Evolutionary conservation across 1,284 basidiomycete species (phyloP).

Genomic region (Microbotryomycetes sp.): DNA sequence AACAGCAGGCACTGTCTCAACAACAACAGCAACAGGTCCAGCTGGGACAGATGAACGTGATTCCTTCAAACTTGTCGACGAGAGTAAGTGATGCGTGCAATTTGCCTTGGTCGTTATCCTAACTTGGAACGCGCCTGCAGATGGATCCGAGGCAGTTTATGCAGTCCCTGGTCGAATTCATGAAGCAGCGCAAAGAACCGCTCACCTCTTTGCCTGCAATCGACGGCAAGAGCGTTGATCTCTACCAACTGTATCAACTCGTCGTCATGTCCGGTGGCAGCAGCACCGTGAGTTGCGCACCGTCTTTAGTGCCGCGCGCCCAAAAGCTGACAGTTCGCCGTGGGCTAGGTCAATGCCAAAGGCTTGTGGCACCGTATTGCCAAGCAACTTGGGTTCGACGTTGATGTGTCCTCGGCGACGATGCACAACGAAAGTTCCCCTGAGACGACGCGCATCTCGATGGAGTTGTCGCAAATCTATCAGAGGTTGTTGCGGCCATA

Average conservation of each 20-base stretch:
- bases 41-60: slow-evolving; percentile 8
- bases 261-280: slow-evolving; percentile 29
- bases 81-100: slow-evolving; percentile 5
- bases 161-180: slow-evolving; percentile 33
- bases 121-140: slow-evolving; percentile 9
- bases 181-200: slow-evolving; percentile 33
- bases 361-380: slow-evolving; percentile 30
- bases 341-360: slow-evolving; percentile 22
- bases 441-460: slow-evolving; percentile 23
- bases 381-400: slow-evolving; percentile 24
- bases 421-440: neutral
- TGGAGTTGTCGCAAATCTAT: slow-evolving; percentile 30
- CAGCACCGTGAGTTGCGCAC: slow-evolving; percentile 10
- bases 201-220: slow-evolving; percentile 28
- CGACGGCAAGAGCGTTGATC: slow-evolving; percentile 32
- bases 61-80: slow-evolving; percentile 13
- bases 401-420: slow-evolving; percentile 17
- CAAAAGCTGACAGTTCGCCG: too few species aligned
- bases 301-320: too few species aligned
- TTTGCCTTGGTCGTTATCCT: neutral
- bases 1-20: neutral
- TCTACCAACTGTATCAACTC: slow-evolving; percentile 31
- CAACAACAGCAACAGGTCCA: neutral
- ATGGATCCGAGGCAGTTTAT: slow-evolving; percentile 32
- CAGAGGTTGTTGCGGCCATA: slow-evolving; percentile 28